Base-by-base conservation (phyloP, 257 asterid species). In the Cynanchum wilfordii region DNA sequence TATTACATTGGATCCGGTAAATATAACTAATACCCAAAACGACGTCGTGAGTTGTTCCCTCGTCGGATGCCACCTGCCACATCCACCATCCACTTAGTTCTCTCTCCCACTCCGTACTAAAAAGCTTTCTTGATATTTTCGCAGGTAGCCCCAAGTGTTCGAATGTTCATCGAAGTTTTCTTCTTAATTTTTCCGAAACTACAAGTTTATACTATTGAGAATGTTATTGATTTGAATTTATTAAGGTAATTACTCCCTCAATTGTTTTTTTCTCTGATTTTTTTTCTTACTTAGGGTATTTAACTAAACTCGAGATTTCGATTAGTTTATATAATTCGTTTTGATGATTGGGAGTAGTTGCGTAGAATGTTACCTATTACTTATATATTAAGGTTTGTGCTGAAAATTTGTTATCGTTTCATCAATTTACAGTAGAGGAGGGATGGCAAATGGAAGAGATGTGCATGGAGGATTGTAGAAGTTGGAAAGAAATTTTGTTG, bases 211-310 rank as follows among this genome's bases (percentile, higher is more conserved):
- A 36, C 1, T 17, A 36, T 2, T n/a, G 40, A 36, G 49, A 47
- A 6, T 36, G 56, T n/a, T 50, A 10, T 2, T 16, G 56, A 51
- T 3, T 33, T 30, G 40, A 38, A 47, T 52, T 30, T 16, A 27
- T 24, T 20, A 6, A 55, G 78, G 78, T 75, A 75, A 49, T 40
- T 42, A 42, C 47, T 62, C 49, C 36, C 19, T 49, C 59, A 4
- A n/a, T n/a, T n/a, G n/a, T 59, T 10, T 49, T 45, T 67, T 20
- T 27, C 4, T 27, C 1, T 66, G 59, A 17, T 40, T 17, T 50
- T 6, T 4, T 50, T 19, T 50, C 20, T 50, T 19, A 50, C 66
- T 62, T 62, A 33, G 68, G 68, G 40, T 30, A 12, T 22, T 40
- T 29, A 69, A 50, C 4, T 17, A 1, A 42, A 27, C 42, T 65